These are phyloP conservation scores for Fusarium annulatum DNA, from an alignment of 2,329 filamentous ascomycete species.

Conservation along the genomic window DNA sequence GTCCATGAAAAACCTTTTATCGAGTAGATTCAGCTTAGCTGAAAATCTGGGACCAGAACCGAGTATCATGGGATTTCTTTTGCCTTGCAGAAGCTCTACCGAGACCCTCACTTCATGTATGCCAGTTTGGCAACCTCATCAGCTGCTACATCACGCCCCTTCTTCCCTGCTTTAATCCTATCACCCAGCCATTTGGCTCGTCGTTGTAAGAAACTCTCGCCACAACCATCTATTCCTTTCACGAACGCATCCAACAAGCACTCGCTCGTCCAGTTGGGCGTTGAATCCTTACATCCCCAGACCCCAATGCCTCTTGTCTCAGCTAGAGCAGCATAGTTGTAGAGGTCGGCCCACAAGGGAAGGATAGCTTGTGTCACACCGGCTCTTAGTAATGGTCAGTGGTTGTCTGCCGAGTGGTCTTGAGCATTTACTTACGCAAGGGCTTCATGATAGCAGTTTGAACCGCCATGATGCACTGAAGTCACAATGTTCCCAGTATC, in stretches of 20 bases:
- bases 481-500: conserved; percentile 43
- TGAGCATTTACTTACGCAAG: conserved; percentile 16
- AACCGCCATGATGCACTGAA: conserved; percentile 38
- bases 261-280: conserved; percentile 46
- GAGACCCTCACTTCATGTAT: background rate
- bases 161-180: background rate
- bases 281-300: conserved; percentile 50
- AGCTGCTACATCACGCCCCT: conserved; percentile 2
- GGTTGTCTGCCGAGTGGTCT: accelerated
- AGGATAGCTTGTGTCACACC: conserved; percentile 60
- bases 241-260: conserved; percentile 46
- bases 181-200: background rate
- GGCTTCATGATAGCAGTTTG: conserved; percentile 35
- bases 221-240: background rate
- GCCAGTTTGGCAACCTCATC: conserved; percentile 4
- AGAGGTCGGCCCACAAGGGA: conserved; percentile 59
- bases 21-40: accelerated
- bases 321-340: conserved; percentile 56
- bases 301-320: conserved; percentile 57
- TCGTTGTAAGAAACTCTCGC: background rate
- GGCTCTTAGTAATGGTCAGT: conserved; percentile 34
- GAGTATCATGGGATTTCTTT: accelerated
- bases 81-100: background rate
- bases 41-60: background rate
- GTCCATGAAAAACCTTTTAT: accelerated